These are phyloP conservation scores for Fremontodendron californicum DNA, from an alignment of 345 rosid genomes.

Conservation along the genomic window DNA sequence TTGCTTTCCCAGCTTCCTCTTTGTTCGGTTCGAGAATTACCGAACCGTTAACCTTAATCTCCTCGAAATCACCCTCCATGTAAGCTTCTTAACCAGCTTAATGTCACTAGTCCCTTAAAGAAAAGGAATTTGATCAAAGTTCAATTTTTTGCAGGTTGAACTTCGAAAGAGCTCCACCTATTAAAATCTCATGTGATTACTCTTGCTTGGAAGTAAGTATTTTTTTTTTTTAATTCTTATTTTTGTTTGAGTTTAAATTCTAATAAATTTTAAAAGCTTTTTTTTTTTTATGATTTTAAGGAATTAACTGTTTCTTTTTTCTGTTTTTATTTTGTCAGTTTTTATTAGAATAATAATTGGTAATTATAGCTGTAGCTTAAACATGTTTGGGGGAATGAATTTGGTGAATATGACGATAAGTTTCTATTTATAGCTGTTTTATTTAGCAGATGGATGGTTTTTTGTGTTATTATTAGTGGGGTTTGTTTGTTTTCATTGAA, in stretches of 20 bases:
- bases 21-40: not conserved
- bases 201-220: conserved; percentile 68
- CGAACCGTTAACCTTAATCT: conserved; percentile 7
- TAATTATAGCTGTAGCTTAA: not conserved
- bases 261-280: not conserved
- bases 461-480: not conserved
- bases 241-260: not conserved
- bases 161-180: conserved; percentile 18
- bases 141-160: conserved; percentile 29
- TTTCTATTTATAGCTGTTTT: conserved; percentile 6
- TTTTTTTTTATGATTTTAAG: not conserved
- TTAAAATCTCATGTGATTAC: conserved; percentile 43
- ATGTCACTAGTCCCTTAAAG: not conserved
- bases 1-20: conserved; percentile 15
- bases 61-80: conserved; percentile 22
- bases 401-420: not conserved
- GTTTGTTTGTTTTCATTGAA: conserved; percentile 1
- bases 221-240: not conserved
- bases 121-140: not conserved
- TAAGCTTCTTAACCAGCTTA: not conserved
- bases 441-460: not conserved
- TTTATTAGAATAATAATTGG: not conserved
- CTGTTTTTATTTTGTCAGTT: not conserved
- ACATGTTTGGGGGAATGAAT: not conserved
- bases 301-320: not conserved